Base-by-base conservation (phyloP, 2,329 filamentous ascomycete genomes). In the Botrytis deweyae region DNA sequence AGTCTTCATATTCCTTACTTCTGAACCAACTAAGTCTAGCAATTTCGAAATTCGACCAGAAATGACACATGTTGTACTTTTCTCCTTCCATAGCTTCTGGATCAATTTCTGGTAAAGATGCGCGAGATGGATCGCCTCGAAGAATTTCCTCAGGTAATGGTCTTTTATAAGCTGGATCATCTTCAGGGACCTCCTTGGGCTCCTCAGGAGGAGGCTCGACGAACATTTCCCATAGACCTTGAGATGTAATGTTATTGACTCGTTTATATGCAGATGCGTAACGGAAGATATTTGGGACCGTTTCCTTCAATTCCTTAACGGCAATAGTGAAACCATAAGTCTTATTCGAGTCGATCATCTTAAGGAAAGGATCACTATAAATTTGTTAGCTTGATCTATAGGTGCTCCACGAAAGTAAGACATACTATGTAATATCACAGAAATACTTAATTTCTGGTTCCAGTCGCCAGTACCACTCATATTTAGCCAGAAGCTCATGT, bases 381-480 rank as follows among this genome's bases (percentile, higher is more conserved):
- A 22, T 40, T 44, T 38, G 62, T 72, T 62, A 72, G 70, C 49
- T 59, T 59, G 18, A 67, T 49, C 46, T 38, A 9, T 38, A 38
- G 20, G n/a, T n/a, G 49, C 18, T 25, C n/a, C n/a, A 38, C 1
- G 9, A 20, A 44, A 22, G 29, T 61, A 10, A 49, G 52, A 82
- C 90, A 76, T 90, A 95, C 93, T 99, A 99, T 77, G 96, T 99
- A 78, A 99, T 98, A 82, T 99, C 96, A 84, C 96, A 99, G 86
- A 99, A 99, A 86, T 98, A 99, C 85, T 95, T 98, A 89, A 99
- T 98, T 84, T 99, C 96, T 77, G 96, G 96, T 87, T 99, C 96
- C 79, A 99, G 87, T 76, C 96, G 94, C 96, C 96, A 99, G 86
- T 99, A 99, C 96, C 96, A 99, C 82, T 98, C 94, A 84, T 98